Evolutionary conservation across 768 basidiomycete genomes (phyloP).

Genomic region (Dendrothele bispora): DNA sequence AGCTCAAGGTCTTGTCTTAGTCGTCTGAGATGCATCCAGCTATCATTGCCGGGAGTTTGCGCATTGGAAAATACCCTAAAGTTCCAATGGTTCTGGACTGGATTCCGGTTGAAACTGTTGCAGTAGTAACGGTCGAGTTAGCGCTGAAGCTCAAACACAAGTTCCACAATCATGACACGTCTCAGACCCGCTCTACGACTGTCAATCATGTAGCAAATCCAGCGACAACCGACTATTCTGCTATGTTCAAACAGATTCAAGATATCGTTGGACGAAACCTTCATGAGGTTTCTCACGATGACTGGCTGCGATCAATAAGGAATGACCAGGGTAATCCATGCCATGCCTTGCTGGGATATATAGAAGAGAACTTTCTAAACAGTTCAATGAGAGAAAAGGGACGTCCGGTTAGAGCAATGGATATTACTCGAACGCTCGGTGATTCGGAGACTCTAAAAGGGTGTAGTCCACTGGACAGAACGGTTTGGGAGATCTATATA

Average conservation of each 20-base stretch:
- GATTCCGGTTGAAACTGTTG: slow-evolving; percentile 11
- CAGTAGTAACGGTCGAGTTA: slow-evolving; percentile 8
- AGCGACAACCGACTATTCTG: not conserved
- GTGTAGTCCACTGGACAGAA: slow-evolving; percentile 8
- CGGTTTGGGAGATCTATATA: slow-evolving; percentile 10
- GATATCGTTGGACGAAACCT: not conserved
- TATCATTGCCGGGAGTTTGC: slow-evolving; percentile 12
- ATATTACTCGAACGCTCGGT: slow-evolving; percentile 5
- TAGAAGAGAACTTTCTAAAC: slow-evolving; percentile 11
- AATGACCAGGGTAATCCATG: slow-evolving; percentile 11
- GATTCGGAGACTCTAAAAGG: not conserved
- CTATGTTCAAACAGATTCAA: slow-evolving; percentile 4
- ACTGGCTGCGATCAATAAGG: slow-evolving; percentile 12
- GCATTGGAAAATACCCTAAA: slow-evolving; percentile 10
- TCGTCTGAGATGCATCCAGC: slow-evolving; percentile 14
- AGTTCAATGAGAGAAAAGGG: not conserved
- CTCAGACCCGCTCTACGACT: too few species aligned
- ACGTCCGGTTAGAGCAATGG: slow-evolving; percentile 3
- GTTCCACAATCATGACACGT: not conserved
- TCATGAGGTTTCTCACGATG: not conserved
- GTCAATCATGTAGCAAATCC: slow-evolving; percentile 9
- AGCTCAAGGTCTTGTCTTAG: too few species aligned
- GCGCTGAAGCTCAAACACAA: slow-evolving; percentile 1
- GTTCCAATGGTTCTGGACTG: slow-evolving; percentile 7
- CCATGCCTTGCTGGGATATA: slow-evolving; percentile 9